phyloP scores from a whole-genome alignment of 108 stramenopile species.

The Fistulifera pelliculosa region DNA sequence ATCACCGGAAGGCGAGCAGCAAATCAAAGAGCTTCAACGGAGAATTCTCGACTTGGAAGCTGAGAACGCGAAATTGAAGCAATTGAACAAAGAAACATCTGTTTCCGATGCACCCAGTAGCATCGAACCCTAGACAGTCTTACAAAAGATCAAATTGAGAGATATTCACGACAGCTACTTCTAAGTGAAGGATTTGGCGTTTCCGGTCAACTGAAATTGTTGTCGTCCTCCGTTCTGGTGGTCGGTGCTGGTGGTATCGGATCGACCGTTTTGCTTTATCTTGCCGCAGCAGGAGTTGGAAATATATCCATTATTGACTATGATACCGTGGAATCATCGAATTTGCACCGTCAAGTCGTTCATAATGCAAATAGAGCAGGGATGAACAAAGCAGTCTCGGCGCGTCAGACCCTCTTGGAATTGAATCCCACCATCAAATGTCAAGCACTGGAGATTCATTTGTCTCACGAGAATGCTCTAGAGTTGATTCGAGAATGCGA shows the following conservation, averaged over 20 bases:
- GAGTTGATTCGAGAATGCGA: conserved; percentile 51
- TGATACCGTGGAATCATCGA: conserved; percentile 88
- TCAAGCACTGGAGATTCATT: conserved; percentile 13
- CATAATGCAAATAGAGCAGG: conserved; percentile 63
- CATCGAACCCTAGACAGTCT: too few relatives aligned
- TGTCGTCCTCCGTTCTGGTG: conserved; percentile 55
- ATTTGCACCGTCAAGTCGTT: conserved; percentile 95
- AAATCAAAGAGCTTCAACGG: too few relatives aligned
- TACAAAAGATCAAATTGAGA: conserved; percentile 25
- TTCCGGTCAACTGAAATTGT: conserved; percentile 56
- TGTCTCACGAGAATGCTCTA: conserved; percentile 52
- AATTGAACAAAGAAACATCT: too few relatives aligned
- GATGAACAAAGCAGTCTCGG: conserved; percentile 78
- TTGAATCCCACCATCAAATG: conserved; percentile 66
- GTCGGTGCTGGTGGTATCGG: conserved; percentile 85
- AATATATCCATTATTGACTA: conserved; percentile 85
- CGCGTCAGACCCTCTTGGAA: conserved; percentile 38
- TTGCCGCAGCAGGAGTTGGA: conserved; percentile 75
- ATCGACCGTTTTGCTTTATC: conserved; percentile 69
- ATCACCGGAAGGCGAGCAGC: too few relatives aligned
- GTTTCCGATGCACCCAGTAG: too few relatives aligned
- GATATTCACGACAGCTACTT: conserved; percentile 76
- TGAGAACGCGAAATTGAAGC: too few relatives aligned
- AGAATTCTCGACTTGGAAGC: too few relatives aligned
- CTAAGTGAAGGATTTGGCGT: conserved; percentile 73